Evolutionary conservation across 2,329 filamentous ascomycete species (phyloP).

Genomic region (Monosporascus sp.): DNA sequence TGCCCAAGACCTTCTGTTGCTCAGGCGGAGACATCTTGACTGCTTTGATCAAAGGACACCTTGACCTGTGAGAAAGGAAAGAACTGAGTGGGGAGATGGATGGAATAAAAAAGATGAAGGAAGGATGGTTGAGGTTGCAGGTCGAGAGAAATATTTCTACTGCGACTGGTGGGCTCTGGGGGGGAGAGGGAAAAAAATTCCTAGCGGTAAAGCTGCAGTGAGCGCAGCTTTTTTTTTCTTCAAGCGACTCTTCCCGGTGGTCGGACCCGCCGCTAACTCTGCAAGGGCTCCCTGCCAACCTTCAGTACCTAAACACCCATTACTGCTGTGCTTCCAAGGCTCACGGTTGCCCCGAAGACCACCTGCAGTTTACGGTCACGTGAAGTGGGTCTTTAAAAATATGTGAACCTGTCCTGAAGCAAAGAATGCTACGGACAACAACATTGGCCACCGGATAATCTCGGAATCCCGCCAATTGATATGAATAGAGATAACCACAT

Average conservation of each 20-base stretch:
- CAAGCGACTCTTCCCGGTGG: constrained; percentile 49
- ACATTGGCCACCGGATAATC: background rate
- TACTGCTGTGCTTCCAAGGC: background rate
- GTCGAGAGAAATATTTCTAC: constrained; percentile 37
- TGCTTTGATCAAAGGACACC: constrained; percentile 39
- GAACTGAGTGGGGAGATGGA: constrained; percentile 54
- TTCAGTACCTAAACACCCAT: background rate
- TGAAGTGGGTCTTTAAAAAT: background rate
- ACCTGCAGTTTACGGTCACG: constrained; percentile 8
- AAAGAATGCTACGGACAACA: background rate
- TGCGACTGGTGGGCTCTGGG: constrained; percentile 37
- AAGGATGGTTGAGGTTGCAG: constrained; percentile 12
- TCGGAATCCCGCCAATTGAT: background rate
- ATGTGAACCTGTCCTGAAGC: background rate
- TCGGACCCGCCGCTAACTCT: constrained; percentile 20
- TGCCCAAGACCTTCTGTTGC: constrained; percentile 58
- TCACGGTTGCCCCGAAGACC: constrained; percentile 19
- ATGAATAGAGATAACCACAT: background rate
- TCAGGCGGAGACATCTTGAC: constrained; percentile 51
- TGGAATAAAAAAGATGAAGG: constrained; percentile 7
- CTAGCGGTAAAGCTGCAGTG: constrained; percentile 34
- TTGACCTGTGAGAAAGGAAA: constrained; percentile 36
- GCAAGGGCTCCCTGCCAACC: constrained; percentile 10
- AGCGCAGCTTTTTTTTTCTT: constrained; percentile 44
- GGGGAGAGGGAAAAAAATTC: constrained; percentile 47